phyloP scores from a whole-genome alignment of 352 stramenopile species.

The Aphanomyces invadans region DNA sequence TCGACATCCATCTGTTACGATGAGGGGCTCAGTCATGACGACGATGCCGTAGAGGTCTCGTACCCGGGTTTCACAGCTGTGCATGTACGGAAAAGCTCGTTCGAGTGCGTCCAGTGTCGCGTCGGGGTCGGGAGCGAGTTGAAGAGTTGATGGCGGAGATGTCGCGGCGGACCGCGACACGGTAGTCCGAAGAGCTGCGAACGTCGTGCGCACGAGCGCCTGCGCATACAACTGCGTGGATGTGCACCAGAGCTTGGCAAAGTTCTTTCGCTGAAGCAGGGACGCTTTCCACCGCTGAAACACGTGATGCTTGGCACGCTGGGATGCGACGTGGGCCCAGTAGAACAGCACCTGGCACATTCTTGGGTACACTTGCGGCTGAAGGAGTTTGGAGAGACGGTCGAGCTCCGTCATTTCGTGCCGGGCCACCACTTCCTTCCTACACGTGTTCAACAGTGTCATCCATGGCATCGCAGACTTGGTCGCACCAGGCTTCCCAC shows the following conservation, averaged over 20 bases:
- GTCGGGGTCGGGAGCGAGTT: background rate
- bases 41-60: too few relatives aligned
- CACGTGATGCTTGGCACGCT: background rate
- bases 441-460: background rate
- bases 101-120: background rate
- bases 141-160: background rate
- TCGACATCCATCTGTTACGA: background rate
- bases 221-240: background rate
- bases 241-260: slow-evolving; percentile 19
- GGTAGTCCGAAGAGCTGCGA: background rate
- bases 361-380: slow-evolving; percentile 10
- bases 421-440: slow-evolving; percentile 17
- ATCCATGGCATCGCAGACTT: too few relatives aligned
- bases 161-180: background rate
- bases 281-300: slow-evolving; percentile 5
- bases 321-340: slow-evolving; percentile 14
- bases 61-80: background rate
- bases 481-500: slow-evolving; percentile 14
- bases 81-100: background rate
- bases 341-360: slow-evolving; percentile 1
- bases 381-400: slow-evolving; percentile 10
- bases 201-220: background rate
- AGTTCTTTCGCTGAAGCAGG: background rate
- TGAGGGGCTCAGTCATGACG: background rate
- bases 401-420: slow-evolving; percentile 1